Conservation (phyloP, 2,329 filamentous ascomycete genomes). For the Colletotrichum liaoningense region DNA sequence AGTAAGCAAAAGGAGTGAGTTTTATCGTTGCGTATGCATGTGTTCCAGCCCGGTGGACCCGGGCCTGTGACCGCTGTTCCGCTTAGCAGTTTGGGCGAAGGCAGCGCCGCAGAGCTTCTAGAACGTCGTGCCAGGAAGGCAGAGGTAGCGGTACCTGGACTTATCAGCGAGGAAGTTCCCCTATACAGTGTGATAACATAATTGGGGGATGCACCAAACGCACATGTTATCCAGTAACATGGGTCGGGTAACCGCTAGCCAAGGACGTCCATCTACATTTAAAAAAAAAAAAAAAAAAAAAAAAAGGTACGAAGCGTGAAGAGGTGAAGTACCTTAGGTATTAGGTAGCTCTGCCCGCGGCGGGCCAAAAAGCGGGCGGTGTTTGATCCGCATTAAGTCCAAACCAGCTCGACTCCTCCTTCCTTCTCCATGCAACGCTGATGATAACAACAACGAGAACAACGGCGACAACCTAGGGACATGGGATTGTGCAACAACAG, state of each 20-base stretch:
- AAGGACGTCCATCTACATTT: background rate
- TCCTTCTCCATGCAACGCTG: conserved; percentile 12
- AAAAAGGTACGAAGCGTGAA: background rate
- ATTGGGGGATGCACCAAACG: background rate
- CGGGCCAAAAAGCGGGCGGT: conserved; percentile 18
- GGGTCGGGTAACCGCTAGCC: background rate
- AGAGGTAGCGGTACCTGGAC: background rate
- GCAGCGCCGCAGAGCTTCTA: background rate
- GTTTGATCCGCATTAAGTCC: conserved; percentile 38
- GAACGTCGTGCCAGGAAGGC: background rate
- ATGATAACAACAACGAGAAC: conserved; percentile 6
- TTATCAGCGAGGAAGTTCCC: background rate
- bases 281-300: background rate
- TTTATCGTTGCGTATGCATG: background rate
- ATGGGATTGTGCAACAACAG: background rate
- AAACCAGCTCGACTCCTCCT: conserved; percentile 28
- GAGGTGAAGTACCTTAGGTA: background rate
- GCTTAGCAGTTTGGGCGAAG: conserved; percentile 7
- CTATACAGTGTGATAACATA: background rate
- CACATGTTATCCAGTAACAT: background rate
- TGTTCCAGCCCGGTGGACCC: conserved; percentile 23
- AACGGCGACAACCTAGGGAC: background rate
- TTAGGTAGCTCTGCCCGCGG: background rate
- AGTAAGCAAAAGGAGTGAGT: background rate
- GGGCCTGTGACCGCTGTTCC: background rate